phyloP scores from a whole-genome alignment of 2,329 filamentous ascomycete species.

The Microsporum ferrugineum region DNA sequence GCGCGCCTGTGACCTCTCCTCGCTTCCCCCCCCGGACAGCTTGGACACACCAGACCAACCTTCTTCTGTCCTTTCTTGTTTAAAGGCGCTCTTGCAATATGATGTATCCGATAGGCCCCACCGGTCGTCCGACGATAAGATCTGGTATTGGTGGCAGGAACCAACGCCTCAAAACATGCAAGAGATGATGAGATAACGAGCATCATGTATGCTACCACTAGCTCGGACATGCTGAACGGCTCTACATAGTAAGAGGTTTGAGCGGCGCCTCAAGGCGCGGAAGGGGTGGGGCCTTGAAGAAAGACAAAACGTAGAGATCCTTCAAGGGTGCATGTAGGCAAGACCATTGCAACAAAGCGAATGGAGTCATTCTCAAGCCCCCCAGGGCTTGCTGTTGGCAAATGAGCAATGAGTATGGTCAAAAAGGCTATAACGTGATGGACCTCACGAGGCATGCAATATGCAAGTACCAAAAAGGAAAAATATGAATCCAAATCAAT shows the following conservation, averaged over 20 bases:
- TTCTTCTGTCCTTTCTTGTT: neutral
- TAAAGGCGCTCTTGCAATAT: neutral
- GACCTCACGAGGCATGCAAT: neutral
- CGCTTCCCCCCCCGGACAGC: neutral
- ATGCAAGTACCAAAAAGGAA: neutral
- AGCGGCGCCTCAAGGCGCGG: neutral
- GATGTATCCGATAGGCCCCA: slow-evolving; percentile 1
- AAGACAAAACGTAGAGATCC: neutral
- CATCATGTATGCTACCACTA: neutral
- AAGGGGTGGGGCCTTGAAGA: neutral
- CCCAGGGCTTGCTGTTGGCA: neutral
- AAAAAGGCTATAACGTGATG: neutral
- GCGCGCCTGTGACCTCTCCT: neutral
- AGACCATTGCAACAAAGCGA: neutral
- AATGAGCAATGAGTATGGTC: neutral
- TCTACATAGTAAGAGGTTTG: neutral
- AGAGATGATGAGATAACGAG: neutral
- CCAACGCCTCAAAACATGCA: neutral
- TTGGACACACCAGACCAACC: neutral
- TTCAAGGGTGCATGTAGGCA: neutral
- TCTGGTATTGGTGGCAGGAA: neutral
- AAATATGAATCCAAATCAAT: neutral
- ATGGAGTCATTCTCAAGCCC: neutral
- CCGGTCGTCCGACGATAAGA: neutral
- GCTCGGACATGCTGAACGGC: neutral